A percentile compares a stretch with the other conserved stretches of the same genome.
Conservation (phyloP, 2,329 filamentous ascomycete genomes). For the Coniochaeta prunicola region DNA sequence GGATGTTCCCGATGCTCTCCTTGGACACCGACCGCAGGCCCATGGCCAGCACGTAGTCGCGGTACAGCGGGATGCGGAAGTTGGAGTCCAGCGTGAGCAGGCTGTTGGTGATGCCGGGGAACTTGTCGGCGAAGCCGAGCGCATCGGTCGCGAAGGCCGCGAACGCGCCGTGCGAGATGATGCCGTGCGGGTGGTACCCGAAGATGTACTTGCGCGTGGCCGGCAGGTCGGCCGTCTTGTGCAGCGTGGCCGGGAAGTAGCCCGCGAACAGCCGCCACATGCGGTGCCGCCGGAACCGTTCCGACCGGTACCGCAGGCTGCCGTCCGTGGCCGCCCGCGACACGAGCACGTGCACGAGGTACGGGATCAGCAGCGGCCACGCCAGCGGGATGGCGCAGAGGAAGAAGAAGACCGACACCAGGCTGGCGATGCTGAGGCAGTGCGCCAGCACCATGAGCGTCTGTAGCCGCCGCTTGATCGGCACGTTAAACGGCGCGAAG, state of each 20-base stretch:
- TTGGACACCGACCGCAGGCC: slow-evolving; percentile 84
- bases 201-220: slow-evolving; percentile 90
- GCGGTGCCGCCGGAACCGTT: slow-evolving; percentile 63
- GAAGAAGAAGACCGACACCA: slow-evolving; percentile 79
- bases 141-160: slow-evolving; percentile 87
- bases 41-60: slow-evolving; percentile 87
- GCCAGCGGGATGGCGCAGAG: slow-evolving; percentile 84
- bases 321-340: slow-evolving; percentile 74
- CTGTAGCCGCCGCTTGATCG: slow-evolving; percentile 63
- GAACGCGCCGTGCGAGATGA: slow-evolving; percentile 95
- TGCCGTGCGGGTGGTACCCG: slow-evolving; percentile 94
- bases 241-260: slow-evolving; percentile 85
- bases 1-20: slow-evolving; percentile 82
- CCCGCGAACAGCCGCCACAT: slow-evolving; percentile 86
- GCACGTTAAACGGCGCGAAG: slow-evolving; percentile 75
- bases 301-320: slow-evolving; percentile 64
- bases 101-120: slow-evolving; percentile 92
- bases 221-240: slow-evolving; percentile 74
- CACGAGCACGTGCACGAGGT: slow-evolving; percentile 76
- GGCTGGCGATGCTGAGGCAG: slow-evolving; percentile 61
- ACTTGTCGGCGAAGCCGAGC: slow-evolving; percentile 77
- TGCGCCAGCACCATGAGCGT: slow-evolving; percentile 73
- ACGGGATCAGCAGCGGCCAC: slow-evolving; percentile 73
- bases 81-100: slow-evolving; percentile 92
- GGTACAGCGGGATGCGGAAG: slow-evolving; percentile 87